Evolutionary conservation across 2,329 filamentous ascomycete genomes (phyloP).

Genomic region (Penicillium polonicum): DNA sequence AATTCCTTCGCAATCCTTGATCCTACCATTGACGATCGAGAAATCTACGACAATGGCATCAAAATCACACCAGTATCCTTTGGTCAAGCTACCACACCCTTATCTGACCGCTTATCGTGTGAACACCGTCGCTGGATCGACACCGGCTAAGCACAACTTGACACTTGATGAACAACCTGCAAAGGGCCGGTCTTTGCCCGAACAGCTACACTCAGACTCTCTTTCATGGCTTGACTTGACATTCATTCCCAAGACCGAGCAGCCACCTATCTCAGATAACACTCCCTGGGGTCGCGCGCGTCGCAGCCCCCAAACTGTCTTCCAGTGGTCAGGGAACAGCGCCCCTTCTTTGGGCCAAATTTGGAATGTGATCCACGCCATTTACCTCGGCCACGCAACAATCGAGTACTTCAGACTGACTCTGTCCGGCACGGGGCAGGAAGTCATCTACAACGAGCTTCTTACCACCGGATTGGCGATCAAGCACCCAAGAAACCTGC

Average conservation of each 20-base stretch:
- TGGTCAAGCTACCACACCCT: conserved; percentile 49
- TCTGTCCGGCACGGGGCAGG: conserved; percentile 36
- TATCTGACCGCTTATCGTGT: conserved; percentile 48
- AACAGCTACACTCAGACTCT: conserved; percentile 41
- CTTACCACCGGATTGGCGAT: conserved; percentile 34
- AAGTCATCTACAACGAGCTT: conserved; percentile 42
- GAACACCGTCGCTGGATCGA: conserved; percentile 27
- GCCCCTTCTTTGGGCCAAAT: conserved; percentile 47
- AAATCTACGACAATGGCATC: conserved; percentile 11
- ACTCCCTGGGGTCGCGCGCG: conserved; percentile 47
- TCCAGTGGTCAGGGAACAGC: conserved; percentile 41
- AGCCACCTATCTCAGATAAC: conserved; percentile 24
- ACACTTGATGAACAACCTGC: conserved; percentile 34
- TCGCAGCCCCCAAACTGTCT: conserved; percentile 43
- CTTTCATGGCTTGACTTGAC: conserved; percentile 42
- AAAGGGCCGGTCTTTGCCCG: conserved; percentile 33
- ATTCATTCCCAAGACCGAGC: conserved; percentile 16
- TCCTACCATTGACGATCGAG: neutral
- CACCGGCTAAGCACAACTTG: conserved; percentile 32
- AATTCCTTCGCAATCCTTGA: neutral
- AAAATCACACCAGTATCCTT: conserved; percentile 30
- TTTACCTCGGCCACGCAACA: conserved; percentile 46
- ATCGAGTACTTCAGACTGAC: conserved; percentile 47
- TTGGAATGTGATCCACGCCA: conserved; percentile 49
- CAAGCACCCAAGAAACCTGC: conserved; percentile 22